phyloP scores from a whole-genome alignment of 1,139 yeast species.

The Saccharomyces uvarum region DNA sequence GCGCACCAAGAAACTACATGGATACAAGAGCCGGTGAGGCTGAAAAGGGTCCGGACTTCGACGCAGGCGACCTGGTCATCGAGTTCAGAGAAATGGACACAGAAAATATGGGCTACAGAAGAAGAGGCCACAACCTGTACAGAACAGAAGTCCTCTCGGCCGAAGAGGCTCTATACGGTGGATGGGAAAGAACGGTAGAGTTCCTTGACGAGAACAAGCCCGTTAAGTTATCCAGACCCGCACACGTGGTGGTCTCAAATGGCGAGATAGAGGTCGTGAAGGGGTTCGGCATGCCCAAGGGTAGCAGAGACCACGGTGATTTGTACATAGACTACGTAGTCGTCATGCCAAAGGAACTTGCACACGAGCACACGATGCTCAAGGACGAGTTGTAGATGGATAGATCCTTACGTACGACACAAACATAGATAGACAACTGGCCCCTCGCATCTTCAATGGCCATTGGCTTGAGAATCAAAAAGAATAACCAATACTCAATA shows the following conservation, averaged over 20 bases:
- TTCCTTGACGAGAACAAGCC: constrained; percentile 56
- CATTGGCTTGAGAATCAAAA: not conserved
- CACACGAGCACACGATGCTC: not conserved
- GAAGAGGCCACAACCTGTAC: constrained; percentile 66
- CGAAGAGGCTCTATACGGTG: constrained; percentile 68
- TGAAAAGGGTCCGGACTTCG: constrained; percentile 73
- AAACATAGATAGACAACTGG: not conserved
- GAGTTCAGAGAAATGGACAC: constrained; percentile 46
- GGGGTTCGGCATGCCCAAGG: constrained; percentile 81
- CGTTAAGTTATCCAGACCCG: constrained; percentile 42
- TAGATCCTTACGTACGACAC: not conserved
- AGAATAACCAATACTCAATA: not conserved
- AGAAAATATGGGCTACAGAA: constrained; percentile 73
- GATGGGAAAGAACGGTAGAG: constrained; percentile 63
- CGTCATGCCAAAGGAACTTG: constrained; percentile 29
- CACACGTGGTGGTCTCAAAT: constrained; percentile 46
- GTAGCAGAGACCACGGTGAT: constrained; percentile 55
- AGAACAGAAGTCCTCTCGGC: constrained; percentile 72
- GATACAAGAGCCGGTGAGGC: constrained; percentile 68
- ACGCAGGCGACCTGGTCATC: constrained; percentile 70
- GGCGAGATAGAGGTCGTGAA: constrained; percentile 65
- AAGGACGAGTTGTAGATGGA: constrained; percentile 5
- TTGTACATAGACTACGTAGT: constrained; percentile 65
- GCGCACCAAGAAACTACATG: constrained; percentile 54
- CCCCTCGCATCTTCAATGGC: not conserved